These are phyloP conservation scores for Coprinellus micaceus DNA, from an alignment of 768 basidiomycete species.

Conservation along the genomic window DNA sequence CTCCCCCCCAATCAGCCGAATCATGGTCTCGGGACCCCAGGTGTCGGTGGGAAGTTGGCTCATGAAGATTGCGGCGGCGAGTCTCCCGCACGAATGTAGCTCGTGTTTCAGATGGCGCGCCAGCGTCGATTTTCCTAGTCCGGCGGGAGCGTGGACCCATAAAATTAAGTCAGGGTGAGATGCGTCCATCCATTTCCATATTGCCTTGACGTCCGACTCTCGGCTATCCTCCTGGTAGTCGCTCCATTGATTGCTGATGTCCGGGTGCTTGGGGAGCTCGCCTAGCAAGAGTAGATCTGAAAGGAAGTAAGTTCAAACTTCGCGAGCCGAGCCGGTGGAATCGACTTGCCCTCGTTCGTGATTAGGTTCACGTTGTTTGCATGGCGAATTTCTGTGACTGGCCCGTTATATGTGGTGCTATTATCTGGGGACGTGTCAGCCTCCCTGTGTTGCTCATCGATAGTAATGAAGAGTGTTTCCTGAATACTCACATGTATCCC, in stretches of 20 bases:
- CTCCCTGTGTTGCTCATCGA: no score
- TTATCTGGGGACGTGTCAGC: no score
- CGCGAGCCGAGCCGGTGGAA: no score
- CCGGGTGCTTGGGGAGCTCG: neutral
- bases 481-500: no score
- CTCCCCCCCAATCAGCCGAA: conserved; percentile 7
- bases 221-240: neutral
- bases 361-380: no score
- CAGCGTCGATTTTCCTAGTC: conserved; percentile 10
- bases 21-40: conserved; percentile 1
- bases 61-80: conserved; percentile 1
- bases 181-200: neutral
- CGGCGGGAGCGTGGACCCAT: conserved; percentile 12
- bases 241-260: neutral
- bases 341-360: no score
- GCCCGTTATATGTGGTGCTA: no score
- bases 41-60: neutral
- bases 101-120: conserved; percentile 3
- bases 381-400: no score
- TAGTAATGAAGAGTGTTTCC: no score
- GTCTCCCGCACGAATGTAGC: neutral
- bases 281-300: neutral
- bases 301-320: no score
- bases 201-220: neutral
- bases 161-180: neutral